Percentiles rank a stretch among this genome's conserved stretches.
Conservation (phyloP, 371 early-diverging fungal genomes). For the Mortierella sp. region DNA sequence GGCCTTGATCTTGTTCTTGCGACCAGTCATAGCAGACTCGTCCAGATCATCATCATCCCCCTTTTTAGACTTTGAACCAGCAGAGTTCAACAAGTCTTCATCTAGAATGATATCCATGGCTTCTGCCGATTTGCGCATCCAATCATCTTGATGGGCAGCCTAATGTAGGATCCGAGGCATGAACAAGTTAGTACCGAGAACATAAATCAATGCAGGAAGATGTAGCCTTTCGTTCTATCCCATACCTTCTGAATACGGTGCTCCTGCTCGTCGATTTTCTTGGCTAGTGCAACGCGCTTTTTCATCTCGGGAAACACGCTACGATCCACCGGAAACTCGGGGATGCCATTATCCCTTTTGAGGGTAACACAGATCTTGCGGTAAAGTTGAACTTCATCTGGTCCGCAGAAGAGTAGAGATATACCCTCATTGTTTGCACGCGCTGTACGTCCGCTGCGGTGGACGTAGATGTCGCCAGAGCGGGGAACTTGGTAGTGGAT, state of each 20-base stretch:
- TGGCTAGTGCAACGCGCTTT: conserved; percentile 78
- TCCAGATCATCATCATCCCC: conserved; percentile 41
- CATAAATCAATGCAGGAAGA: too few relatives aligned
- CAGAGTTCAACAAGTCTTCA: conserved; percentile 67
- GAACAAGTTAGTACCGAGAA: not conserved
- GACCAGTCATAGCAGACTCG: conserved; percentile 31
- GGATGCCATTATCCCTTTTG: conserved; percentile 72
- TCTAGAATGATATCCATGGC: conserved; percentile 87
- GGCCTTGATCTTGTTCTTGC: conserved; percentile 60
- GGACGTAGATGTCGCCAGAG: conserved; percentile 87
- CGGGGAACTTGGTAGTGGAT: conserved; percentile 92
- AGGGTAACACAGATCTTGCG: conserved; percentile 81
- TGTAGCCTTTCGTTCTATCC: not conserved
- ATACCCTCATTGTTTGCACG: conserved; percentile 88
- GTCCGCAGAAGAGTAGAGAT: conserved; percentile 81
- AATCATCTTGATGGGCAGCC: conserved; percentile 75
- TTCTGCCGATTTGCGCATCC: conserved; percentile 88
- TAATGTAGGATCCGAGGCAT: conserved; percentile 5
- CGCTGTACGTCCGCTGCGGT: conserved; percentile 92
- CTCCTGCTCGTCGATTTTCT: conserved; percentile 81
- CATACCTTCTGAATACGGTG: conserved; percentile 76
- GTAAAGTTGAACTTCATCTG: conserved; percentile 85
- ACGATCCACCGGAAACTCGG: conserved; percentile 78
- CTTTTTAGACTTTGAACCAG: conserved; percentile 49
- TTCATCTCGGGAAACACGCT: conserved; percentile 71